Evolutionary conservation across 495 filamentous ascomycete species (phyloP).

Genomic region (Penicilliopsis zonata): DNA sequence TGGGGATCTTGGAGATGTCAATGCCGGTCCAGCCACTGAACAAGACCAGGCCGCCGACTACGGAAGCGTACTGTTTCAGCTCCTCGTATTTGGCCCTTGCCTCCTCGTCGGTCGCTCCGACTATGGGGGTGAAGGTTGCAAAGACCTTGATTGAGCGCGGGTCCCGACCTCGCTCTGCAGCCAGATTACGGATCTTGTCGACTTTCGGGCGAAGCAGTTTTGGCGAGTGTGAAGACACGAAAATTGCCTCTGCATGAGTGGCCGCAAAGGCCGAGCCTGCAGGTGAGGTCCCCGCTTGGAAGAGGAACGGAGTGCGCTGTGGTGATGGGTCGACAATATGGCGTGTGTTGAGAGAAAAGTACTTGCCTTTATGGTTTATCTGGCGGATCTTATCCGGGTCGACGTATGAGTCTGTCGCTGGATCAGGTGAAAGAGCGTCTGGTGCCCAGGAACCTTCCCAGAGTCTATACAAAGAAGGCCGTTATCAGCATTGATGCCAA

Average conservation of each 20-base stretch:
- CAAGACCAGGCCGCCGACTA: conserved; percentile 43
- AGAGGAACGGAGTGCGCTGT: conserved; percentile 50
- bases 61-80: conserved; percentile 36
- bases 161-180: conserved; percentile 38
- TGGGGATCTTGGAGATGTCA: conserved; percentile 42
- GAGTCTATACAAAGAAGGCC: conserved; percentile 32
- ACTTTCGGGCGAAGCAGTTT: conserved; percentile 39
- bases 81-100: conserved; percentile 41
- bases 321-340: conserved; percentile 50
- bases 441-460: conserved; percentile 52
- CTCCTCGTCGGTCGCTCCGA: conserved; percentile 45
- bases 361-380: conserved; percentile 49
- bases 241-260: conserved; percentile 52
- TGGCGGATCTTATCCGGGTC: conserved; percentile 43
- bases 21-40: conserved; percentile 53
- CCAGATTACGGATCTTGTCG: conserved; percentile 40
- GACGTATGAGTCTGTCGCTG: conserved; percentile 36
- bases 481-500: no score
- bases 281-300: conserved; percentile 50
- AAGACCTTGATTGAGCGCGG: conserved; percentile 48
- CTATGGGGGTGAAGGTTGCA: conserved; percentile 42
- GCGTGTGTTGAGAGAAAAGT: conserved; percentile 35
- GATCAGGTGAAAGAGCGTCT: conserved; percentile 37
- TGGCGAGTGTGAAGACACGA: conserved; percentile 44
- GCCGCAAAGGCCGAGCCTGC: conserved; percentile 48